Conservation (phyloP, 2,329 filamentous ascomycete genomes). For the Colletotrichum lentis region DNA sequence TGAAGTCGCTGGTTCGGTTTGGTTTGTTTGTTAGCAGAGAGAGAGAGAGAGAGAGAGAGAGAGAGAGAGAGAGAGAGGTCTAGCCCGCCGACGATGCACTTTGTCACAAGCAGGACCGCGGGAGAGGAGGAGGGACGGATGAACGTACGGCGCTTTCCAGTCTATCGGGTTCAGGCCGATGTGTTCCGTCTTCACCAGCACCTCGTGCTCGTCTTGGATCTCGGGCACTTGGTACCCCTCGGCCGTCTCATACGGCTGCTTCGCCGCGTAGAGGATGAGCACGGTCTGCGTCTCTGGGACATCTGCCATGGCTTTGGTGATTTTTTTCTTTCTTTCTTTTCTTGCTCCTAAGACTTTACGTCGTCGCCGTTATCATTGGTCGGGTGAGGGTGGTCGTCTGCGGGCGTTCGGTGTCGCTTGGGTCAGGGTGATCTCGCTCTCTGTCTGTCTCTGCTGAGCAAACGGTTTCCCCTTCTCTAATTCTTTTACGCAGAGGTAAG, state of each 20-base stretch:
- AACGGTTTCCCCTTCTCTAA: background rate
- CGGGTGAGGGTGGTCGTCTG: background rate
- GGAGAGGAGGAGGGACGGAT: background rate
- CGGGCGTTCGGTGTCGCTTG: conserved; percentile 1
- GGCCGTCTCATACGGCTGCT: conserved; percentile 59
- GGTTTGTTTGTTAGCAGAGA: background rate
- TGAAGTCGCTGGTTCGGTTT: conserved; percentile 67
- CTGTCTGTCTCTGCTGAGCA: conserved; percentile 6
- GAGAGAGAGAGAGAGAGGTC: too few species aligned
- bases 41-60: too few species aligned
- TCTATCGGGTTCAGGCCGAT: conserved; percentile 81
- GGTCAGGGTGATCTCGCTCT: background rate
- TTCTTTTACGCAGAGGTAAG: background rate
- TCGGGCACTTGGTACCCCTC: conserved; percentile 56
- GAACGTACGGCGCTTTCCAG: conserved; percentile 74
- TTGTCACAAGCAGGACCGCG: too few species aligned
- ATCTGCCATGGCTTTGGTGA: conserved; percentile 23
- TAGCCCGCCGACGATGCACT: too few species aligned
- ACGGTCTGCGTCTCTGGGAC: conserved; percentile 52
- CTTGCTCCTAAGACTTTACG: too few species aligned
- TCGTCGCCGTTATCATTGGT: conserved; percentile 22
- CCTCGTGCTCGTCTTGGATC: conserved; percentile 53
- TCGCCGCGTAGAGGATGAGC: conserved; percentile 58
- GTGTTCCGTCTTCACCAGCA: conserved; percentile 69
- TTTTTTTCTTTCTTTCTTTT: too few species aligned